These are phyloP conservation scores for Chalciporus piperatus DNA, from an alignment of 768 basidiomycete genomes.

Conservation along the genomic window DNA sequence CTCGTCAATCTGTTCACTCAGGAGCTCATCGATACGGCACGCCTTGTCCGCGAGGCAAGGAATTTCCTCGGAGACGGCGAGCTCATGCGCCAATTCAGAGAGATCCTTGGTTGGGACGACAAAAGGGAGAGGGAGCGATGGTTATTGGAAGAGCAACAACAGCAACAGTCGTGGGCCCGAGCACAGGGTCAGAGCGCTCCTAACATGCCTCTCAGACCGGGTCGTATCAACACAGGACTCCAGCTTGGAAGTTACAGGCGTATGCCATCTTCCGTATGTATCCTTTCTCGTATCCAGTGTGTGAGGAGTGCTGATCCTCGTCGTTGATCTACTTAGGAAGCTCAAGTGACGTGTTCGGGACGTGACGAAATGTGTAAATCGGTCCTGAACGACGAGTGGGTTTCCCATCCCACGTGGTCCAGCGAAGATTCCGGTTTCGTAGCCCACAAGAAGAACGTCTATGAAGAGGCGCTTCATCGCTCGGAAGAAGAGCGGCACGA, in stretches of 20 bases:
- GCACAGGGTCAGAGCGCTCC: constrained; percentile 41
- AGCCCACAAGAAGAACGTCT: constrained; percentile 90
- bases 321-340: constrained; percentile 53
- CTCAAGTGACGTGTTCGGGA: constrained; percentile 85
- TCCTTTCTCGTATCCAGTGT: not conserved
- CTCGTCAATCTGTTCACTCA: constrained; percentile 93
- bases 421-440: constrained; percentile 92
- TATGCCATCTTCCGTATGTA: constrained; percentile 74
- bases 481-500: constrained; percentile 98
- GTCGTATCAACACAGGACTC: constrained; percentile 63
- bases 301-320: not conserved
- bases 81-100: constrained; percentile 76
- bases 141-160: constrained; percentile 44
- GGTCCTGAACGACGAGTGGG: constrained; percentile 98
- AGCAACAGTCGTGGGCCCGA: constrained; percentile 48
- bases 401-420: constrained; percentile 94
- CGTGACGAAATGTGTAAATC: constrained; percentile 96
- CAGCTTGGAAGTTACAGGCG: constrained; percentile 89
- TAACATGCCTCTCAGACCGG: constrained; percentile 42
- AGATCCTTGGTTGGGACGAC: constrained; percentile 87
- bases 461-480: constrained; percentile 94
- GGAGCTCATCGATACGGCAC: constrained; percentile 84
- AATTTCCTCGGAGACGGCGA: constrained; percentile 78
- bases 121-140: constrained; percentile 57
- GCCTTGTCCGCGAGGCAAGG: constrained; percentile 76